A percentile compares a stretch with the other conserved stretches of the same genome.
Evolutionary conservation across 148 eudicot species (phyloP).

Genomic region (Camellia granthamiana): DNA sequence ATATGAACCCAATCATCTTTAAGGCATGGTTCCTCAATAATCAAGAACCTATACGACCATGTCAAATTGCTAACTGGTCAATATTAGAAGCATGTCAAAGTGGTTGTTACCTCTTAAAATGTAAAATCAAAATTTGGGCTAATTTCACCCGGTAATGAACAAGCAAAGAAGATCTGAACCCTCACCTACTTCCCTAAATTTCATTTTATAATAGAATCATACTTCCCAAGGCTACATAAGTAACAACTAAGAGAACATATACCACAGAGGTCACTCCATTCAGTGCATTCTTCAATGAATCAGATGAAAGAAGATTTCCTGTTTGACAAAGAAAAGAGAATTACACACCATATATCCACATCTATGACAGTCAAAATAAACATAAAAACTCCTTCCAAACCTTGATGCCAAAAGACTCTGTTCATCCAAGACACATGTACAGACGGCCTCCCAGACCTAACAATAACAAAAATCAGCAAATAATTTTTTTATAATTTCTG

Average conservation of each 20-base stretch:
- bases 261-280: conserved; percentile 69
- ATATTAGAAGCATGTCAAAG: neutral
- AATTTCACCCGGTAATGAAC: neutral
- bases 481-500: neutral
- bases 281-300: conserved; percentile 51
- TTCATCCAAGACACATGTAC: conserved; percentile 48
- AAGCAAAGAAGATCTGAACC: conserved; percentile 1
- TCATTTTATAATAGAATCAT: neutral
- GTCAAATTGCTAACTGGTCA: neutral
- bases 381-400: conserved; percentile 22
- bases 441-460: conserved; percentile 60
- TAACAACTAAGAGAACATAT: conserved; percentile 18
- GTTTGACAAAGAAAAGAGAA: conserved; percentile 27
- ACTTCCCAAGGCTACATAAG: neutral
- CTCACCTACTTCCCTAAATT: conserved; percentile 4
- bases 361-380: neutral
- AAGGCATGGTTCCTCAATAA: neutral
- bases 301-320: conserved; percentile 57
- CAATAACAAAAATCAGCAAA: conserved; percentile 12
- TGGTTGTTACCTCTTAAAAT: too few relatives aligned
- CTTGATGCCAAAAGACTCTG: conserved; percentile 54
- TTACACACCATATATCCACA: neutral
- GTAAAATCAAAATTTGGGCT: neutral
- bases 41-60: neutral
- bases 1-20: neutral